Evolutionary conservation across 495 filamentous ascomycete genomes (phyloP).

Genomic region (Xylaria curta): DNA sequence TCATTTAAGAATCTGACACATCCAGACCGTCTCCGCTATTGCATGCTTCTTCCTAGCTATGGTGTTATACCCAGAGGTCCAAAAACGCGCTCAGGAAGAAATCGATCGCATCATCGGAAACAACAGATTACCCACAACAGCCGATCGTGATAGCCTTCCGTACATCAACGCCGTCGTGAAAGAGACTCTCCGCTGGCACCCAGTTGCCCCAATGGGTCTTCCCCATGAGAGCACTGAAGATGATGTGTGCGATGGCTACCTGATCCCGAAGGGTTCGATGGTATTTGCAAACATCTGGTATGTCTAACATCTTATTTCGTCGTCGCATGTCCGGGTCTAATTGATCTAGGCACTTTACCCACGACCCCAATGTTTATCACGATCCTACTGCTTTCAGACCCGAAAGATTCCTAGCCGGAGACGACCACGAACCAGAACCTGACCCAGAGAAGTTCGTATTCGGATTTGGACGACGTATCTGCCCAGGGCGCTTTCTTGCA

Average conservation of each 20-base stretch:
- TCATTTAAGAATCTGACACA: not conserved
- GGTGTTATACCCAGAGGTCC: slow-evolving; percentile 44
- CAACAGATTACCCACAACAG: slow-evolving; percentile 49
- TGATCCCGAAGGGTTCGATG: slow-evolving; percentile 30
- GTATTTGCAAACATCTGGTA: slow-evolving; percentile 43
- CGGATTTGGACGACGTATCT: slow-evolving; percentile 61
- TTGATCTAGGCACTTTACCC: slow-evolving; percentile 40
- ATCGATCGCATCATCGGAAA: slow-evolving; percentile 57
- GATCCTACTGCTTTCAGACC: slow-evolving; percentile 54
- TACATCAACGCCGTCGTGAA: too few species aligned
- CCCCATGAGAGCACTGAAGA: too few species aligned
- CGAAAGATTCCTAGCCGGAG: slow-evolving; percentile 43
- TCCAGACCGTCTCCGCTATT: slow-evolving; percentile 45
- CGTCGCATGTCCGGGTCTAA: not conserved
- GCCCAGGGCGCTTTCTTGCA: slow-evolving; percentile 58
- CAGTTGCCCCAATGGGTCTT: too few species aligned
- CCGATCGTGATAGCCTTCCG: slow-evolving; percentile 39
- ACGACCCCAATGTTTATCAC: slow-evolving; percentile 44
- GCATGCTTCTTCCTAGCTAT: slow-evolving; percentile 59
- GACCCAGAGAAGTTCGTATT: slow-evolving; percentile 54
- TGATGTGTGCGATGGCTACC: too few species aligned
- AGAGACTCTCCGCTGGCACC: too few species aligned
- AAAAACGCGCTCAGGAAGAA: slow-evolving; percentile 53
- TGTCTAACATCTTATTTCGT: not conserved
- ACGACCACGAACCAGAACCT: slow-evolving; percentile 46